Percentiles rank a stretch among this genome's conserved stretches.
phyloP scores from a whole-genome alignment of 305 asterid species.

The Solanum hybrid region DNA sequence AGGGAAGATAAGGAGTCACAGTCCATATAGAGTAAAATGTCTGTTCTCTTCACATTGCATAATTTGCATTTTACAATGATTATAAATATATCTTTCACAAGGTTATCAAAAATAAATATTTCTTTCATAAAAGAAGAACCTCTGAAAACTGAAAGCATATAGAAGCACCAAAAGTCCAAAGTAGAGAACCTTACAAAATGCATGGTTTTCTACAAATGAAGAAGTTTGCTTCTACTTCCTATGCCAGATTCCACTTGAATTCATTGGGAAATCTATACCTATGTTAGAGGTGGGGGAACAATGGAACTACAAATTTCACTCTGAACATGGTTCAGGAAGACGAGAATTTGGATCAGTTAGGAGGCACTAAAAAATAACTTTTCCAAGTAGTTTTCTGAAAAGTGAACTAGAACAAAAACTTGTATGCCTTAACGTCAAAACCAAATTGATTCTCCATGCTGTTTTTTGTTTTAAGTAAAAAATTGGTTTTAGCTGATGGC shows the following conservation, averaged over 20 bases:
- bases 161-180: not conserved
- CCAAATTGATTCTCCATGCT: not conserved
- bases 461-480: not conserved
- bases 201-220: not conserved
- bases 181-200: not conserved
- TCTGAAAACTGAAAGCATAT: not conserved
- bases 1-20: slow-evolving; percentile 1
- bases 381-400: not conserved
- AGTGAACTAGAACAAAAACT: not conserved
- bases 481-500: not conserved
- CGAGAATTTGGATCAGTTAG: not conserved
- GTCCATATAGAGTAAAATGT: not conserved
- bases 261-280: not conserved
- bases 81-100: not conserved
- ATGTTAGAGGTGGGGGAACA: not conserved
- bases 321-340: not conserved
- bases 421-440: not conserved
- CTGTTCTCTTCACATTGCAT: not conserved
- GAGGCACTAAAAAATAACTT: not conserved
- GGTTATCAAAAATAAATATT: not conserved
- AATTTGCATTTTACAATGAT: not conserved
- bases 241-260: not conserved
- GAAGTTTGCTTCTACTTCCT: not conserved
- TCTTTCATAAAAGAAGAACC: not conserved
- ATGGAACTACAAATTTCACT: not conserved